Evolutionary conservation across 2,329 filamentous ascomycete species (phyloP), one percentile per base, ranked within the genome.

Genomic region (Didymella keratinophila): DNA sequence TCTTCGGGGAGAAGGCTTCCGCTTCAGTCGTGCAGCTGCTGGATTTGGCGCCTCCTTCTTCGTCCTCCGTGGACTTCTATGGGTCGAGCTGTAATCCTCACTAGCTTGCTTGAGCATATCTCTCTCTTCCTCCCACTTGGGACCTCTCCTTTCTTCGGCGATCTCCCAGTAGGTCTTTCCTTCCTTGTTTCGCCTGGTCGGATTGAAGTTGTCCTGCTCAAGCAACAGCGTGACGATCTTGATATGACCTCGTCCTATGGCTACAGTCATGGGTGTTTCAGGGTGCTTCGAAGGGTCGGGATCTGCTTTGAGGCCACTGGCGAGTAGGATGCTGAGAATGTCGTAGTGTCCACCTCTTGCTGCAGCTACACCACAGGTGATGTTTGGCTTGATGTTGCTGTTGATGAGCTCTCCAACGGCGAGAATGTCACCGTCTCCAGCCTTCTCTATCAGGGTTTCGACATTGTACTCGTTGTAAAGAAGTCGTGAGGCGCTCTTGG

Each of bases 291-390:
- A 91, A 8, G 86, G 83, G 68, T 89, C 83, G 18, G 86, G 84
- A 54, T 80, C 77, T 36, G 80, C 77, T 57, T 78, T 77, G 11
- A 78, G 63, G 21, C 75, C 80, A 58, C 82, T 78, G 16, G 80
- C 82, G 56, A 86, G 76, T 32, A 86, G 75, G 61, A 97, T 84
- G 71, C 93, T 91, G 61, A 97, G 87, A 23, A 96, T 90, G 56
- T 94, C 87, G 67, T 93, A 89, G 71, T 99, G 94, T 1, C 95
- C 95, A 56, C 93, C 95, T 76, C 92, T 89, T 28, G 95, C 93
- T 21, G 95, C 95, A 54, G 92, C 92, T 54, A 97, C 92, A 77
- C 97, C 88, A 44, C 93, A 92, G 65, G 93, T 90, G 1, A 93
- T 88, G 72, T 98, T 94, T 2, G 85, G 85, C 65, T 84, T 85